Evolutionary conservation across 257 asterid genomes (phyloP).

Genomic region (Jasminum sambac): DNA sequence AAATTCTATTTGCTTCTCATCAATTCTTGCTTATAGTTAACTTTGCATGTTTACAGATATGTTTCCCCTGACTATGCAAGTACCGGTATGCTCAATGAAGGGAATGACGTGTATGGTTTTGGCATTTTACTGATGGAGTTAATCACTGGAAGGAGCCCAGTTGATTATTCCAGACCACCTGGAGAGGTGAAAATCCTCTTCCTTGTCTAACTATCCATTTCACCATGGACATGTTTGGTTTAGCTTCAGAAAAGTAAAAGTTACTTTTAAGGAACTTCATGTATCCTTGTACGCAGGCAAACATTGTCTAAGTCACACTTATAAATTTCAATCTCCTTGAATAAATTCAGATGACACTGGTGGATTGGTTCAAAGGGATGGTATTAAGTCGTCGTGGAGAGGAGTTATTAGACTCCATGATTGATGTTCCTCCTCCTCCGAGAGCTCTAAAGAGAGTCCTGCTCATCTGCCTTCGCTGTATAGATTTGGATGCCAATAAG

Average conservation of each 20-base stretch:
- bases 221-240: background rate
- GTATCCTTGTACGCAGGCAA: background rate
- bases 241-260: background rate
- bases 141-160: slow-evolving; percentile 87
- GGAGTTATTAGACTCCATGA: slow-evolving; percentile 75
- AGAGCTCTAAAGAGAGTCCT: slow-evolving; percentile 80
- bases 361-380: slow-evolving; percentile 98
- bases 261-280: background rate
- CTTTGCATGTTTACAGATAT: slow-evolving; percentile 50
- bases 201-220: background rate
- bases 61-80: slow-evolving; percentile 99
- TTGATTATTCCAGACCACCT: slow-evolving; percentile 89
- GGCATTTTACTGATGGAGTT: slow-evolving; percentile 96
- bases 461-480: slow-evolving; percentile 85
- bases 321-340: slow-evolving; percentile 2
- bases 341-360: slow-evolving; percentile 82
- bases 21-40: slow-evolving; percentile 4
- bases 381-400: slow-evolving; percentile 80
- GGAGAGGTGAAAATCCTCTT: slow-evolving; percentile 63
- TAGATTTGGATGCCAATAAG: slow-evolving; percentile 83
- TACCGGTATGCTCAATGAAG: slow-evolving; percentile 97
- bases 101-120: slow-evolving; percentile 87
- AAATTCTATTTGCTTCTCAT: background rate
- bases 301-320: background rate
- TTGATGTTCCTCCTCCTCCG: slow-evolving; percentile 68